A percentile compares a stretch with the other conserved stretches of the same genome.
These are phyloP conservation scores for Daphne laureola DNA, from an alignment of 441 rosid genomes.

Conservation along the genomic window DNA sequence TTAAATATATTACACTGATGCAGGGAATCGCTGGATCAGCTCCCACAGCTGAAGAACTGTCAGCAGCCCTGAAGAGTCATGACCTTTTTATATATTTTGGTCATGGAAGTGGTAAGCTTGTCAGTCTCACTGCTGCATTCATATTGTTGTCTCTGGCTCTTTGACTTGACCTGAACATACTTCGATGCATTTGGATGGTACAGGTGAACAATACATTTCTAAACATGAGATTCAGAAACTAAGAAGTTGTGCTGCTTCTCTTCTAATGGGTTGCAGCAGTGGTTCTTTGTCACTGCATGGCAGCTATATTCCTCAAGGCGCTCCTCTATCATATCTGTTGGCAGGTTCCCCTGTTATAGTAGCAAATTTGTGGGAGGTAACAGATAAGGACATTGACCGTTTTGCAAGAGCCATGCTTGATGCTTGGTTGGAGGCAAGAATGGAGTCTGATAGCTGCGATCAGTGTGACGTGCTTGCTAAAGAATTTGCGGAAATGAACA, in stretches of 20 bases:
- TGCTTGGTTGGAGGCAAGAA: conserved; percentile 75
- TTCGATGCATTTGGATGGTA: conserved; percentile 11
- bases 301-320: conserved; percentile 70
- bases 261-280: conserved; percentile 76
- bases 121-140: not conserved
- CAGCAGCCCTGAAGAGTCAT: conserved; percentile 63
- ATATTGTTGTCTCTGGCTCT: not conserved
- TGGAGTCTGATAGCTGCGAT: conserved; percentile 30
- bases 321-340: conserved; percentile 59
- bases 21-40: conserved; percentile 87
- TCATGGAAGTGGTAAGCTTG: conserved; percentile 83
- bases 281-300: conserved; percentile 73
- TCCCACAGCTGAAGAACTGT: conserved; percentile 63
- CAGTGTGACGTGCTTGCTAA: conserved; percentile 41
- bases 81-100: conserved; percentile 90
- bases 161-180: conserved; percentile 6
- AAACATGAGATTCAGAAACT: conserved; percentile 60
- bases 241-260: conserved; percentile 72
- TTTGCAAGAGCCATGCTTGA: conserved; percentile 78
- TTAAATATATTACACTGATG: not conserved
- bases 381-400: conserved; percentile 90
- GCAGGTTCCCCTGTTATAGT: conserved; percentile 86
- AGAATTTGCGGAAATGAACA: conserved; percentile 50
- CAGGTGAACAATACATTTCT: conserved; percentile 81
- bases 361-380: conserved; percentile 94